These are phyloP conservation scores for Diaporthe longicolla DNA, from an alignment of 2,329 filamentous ascomycete genomes.

Conservation along the genomic window DNA sequence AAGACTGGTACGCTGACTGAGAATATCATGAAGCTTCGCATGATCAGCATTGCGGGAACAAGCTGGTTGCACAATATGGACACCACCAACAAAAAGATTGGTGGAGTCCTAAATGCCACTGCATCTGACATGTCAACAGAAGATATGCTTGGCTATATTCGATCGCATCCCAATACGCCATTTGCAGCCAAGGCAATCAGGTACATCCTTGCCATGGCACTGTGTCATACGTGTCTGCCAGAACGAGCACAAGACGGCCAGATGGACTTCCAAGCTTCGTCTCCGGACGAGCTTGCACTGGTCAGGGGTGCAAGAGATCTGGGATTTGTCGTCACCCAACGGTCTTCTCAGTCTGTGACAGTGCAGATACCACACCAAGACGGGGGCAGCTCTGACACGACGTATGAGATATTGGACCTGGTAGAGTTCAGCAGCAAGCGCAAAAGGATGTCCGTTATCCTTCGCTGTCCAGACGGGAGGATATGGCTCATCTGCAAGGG, in stretches of 20 bases:
- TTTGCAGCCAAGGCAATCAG: conserved; percentile 86
- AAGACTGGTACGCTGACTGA: conserved; percentile 96
- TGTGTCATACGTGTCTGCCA: conserved; percentile 92
- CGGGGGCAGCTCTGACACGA: conserved; percentile 56
- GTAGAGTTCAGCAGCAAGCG: conserved; percentile 92
- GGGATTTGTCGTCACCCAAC: conserved; percentile 82
- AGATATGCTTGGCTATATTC: conserved; percentile 84
- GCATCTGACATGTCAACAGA: conserved; percentile 75
- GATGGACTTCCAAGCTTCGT: conserved; percentile 81
- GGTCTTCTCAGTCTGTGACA: conserved; percentile 78
- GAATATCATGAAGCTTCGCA: conserved; percentile 95
- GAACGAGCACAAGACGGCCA: conserved; percentile 77
- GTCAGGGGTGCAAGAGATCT: conserved; percentile 89
- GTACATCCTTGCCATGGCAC: conserved; percentile 85
- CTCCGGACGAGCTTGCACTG: conserved; percentile 89
- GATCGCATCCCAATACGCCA: conserved; percentile 78
- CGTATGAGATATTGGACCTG: conserved; percentile 85
- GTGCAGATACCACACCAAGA: conserved; percentile 57
- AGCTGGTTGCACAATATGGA: conserved; percentile 90
- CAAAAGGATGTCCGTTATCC: conserved; percentile 91
- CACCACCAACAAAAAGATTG: conserved; percentile 58
- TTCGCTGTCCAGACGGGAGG: conserved; percentile 85
- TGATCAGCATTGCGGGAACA: conserved; percentile 89
- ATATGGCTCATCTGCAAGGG: conserved; percentile 92
- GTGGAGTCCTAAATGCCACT: conserved; percentile 56